Base-by-base conservation (phyloP, 257 asterid genomes). In the Eucommia ulmoides region DNA sequence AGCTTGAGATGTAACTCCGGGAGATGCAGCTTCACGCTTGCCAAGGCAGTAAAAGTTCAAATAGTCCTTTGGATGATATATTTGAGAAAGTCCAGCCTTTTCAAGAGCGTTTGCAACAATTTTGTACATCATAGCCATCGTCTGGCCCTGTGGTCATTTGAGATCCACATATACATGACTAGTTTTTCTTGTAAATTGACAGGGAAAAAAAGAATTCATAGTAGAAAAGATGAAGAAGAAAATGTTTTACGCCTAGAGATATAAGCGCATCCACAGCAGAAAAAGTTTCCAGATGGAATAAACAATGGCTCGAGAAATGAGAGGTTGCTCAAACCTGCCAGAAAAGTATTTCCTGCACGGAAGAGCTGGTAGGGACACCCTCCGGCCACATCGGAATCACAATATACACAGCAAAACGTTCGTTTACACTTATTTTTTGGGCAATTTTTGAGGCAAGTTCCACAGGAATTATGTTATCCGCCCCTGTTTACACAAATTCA, bases 321-420 rank as follows among this genome's bases (percentile, higher is more conserved):
- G 19, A 4, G 20, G 42, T 17, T 10, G 14, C 1, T 50, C 45
- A 38, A 49, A 73, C 78, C 80, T 77, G 84, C 84, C 84, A 77
- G 51, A 70, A 73, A 47, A 77, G 76, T 62, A 77, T 74, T 71
- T 68, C 75, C 46, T 77, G 81, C 26, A 71, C 70, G 23, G 78
- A 21, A 21, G 70, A 53, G 51, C 76, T 67, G 17, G 46, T 70
- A 33, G 81, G 84, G 52, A 41, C 68, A 55, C 81, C 84, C 64
- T 77, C 84, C 0, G 84, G 81, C 84, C 84, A 77, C 84, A 77
- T 67, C 14, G 84, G 84, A 41, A 77, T 70, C 5, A 77, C 74
- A 59, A 73, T 60, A 26, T 77, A 77, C 23, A 71, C 81, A 8
- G 66, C 25, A 55, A 77, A 77, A 33, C 74, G 68, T 69, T 77